Conservation (phyloP, 345 rosid genomes). For the Psidium friedrichsthalianum region DNA sequence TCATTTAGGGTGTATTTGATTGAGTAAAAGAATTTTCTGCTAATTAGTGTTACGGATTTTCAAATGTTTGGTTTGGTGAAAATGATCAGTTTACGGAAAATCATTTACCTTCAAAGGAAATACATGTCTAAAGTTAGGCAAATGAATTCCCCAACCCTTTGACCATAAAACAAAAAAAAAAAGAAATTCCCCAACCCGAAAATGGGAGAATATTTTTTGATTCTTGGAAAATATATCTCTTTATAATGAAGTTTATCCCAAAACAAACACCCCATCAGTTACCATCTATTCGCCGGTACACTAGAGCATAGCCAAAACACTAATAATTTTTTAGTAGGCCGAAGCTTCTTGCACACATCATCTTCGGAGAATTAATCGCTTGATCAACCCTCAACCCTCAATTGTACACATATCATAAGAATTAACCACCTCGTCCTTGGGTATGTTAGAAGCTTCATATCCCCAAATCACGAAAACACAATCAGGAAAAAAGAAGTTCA, state of each 20-base stretch:
- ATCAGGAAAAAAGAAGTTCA: neutral
- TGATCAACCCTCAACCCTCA: neutral
- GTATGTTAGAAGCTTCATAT: neutral
- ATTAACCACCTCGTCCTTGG: neutral
- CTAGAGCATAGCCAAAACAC: neutral
- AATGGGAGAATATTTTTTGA: neutral
- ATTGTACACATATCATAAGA: neutral
- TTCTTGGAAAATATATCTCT: neutral
- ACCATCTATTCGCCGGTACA: neutral
- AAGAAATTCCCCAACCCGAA: neutral
- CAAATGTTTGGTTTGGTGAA: neutral
- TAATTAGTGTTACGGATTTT: neutral
- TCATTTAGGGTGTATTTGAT: neutral
- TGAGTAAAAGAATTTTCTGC: neutral
- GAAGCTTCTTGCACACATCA: neutral
- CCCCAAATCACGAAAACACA: neutral
- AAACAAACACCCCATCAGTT: neutral
- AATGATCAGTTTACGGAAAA: neutral
- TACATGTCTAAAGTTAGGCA: neutral
- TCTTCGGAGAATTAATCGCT: neutral
- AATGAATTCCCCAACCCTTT: neutral
- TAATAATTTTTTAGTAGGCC: neutral
- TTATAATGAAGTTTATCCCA: neutral
- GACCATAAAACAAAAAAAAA: too few relatives aligned
- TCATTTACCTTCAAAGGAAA: neutral